Base-by-base conservation (phyloP, 2,329 filamentous ascomycete species). In the Fusarium irregulare region DNA sequence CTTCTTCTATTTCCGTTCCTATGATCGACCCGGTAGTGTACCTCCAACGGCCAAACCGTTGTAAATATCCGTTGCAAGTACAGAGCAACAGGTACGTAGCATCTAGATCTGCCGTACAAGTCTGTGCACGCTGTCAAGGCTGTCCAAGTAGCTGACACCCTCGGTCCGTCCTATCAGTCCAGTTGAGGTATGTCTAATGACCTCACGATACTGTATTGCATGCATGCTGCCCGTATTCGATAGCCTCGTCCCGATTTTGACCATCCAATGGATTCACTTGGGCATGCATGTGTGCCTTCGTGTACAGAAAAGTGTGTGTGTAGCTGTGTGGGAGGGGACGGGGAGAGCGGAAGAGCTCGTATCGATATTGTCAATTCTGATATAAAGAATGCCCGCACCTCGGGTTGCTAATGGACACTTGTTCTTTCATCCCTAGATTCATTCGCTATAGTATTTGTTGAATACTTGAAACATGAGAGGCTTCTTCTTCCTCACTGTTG, bases 401-500 rank as follows among this genome's bases (percentile, higher is more conserved):
- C 63, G 11, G 9, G 27, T n/a, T 44, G 12, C 14, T 18, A 27
- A 20, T 7, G 1, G 32, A 37, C 18, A 37, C 34, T 23, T 3
- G 14, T 18, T 28, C 2, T 20, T 23, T 28, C 7, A 21, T 1
- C 2, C 12, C 3, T 16, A 27, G 5, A 14, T 54, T 27, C 63
- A 46, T 60, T 66, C 47, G 48, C 30, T 66, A 23, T 21, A 66
- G 48, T 44, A 55, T 55, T 55, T 62, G 21, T 41, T 66, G 25
- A 53, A 37, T n/a, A n/a, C 32, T 12, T 21, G 6, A 28, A 69
- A 42, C 13, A 70, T 70, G 66, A 65, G 45, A 54, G 53, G 66
- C 53, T 66, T 70, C 28, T 47, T 70, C 41, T 20, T 70, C 30
- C 49, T 70, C 48, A 23, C 56, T 16, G 56, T 57, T 23, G 66